Percentiles rank a stretch among this genome's conserved stretches.
Conservation (phyloP, 2,329 filamentous ascomycete genomes). For the Chaetomium sp. region DNA sequence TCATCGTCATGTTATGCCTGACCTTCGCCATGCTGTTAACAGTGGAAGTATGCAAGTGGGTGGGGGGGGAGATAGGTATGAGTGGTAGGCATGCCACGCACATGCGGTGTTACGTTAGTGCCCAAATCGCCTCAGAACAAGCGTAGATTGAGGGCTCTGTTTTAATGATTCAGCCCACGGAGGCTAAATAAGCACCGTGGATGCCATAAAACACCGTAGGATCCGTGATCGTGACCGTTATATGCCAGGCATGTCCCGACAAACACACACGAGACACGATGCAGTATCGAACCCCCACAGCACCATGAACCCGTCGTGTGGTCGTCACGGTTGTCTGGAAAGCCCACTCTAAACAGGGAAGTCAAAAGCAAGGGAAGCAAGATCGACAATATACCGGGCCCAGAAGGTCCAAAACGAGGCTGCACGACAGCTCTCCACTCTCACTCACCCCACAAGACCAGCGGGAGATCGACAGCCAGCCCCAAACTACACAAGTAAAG, state of each 20-base stretch:
- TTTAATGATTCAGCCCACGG: neutral
- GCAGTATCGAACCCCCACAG: neutral
- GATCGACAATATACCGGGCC: neutral
- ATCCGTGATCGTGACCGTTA: neutral
- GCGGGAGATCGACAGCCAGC: conserved; percentile 20
- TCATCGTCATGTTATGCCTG: neutral
- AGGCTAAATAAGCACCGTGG: neutral
- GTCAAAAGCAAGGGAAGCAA: neutral
- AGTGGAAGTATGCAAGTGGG: neutral
- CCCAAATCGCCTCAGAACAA: neutral
- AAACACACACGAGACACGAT: no score
- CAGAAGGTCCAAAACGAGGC: conserved; percentile 4
- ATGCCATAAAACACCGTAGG: neutral
- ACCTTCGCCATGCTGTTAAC: neutral
- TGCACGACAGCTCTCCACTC: neutral
- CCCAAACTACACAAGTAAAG: neutral
- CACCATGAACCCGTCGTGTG: no score
- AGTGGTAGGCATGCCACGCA: neutral
- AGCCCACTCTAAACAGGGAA: neutral
- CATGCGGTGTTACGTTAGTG: neutral
- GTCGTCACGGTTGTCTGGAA: no score
- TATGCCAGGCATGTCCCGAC: neutral
- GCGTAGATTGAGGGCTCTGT: neutral
- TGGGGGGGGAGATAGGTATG: neutral
- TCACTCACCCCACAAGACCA: neutral